Percentiles rank a stretch among this genome's conserved stretches.
Conservation (phyloP, 2,329 filamentous ascomycete species). For the Volutella citrinella region DNA sequence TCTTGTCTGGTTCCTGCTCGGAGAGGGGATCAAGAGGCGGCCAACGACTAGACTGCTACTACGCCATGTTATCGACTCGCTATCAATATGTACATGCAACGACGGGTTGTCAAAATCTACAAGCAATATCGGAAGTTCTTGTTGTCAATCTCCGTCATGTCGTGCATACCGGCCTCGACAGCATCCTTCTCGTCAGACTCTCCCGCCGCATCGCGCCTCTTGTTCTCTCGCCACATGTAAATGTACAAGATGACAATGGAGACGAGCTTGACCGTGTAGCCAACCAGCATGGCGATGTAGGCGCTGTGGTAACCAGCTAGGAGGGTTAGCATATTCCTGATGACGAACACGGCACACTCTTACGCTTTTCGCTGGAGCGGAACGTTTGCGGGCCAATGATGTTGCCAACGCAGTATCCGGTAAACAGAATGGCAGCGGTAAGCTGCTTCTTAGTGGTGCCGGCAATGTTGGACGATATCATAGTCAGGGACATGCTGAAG, state of each 20-base stretch:
- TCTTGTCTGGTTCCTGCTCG: too few relatives aligned
- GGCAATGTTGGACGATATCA: constrained; percentile 12
- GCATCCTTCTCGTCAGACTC: constrained; percentile 2
- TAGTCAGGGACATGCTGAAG: constrained; percentile 10
- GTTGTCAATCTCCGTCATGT: constrained; percentile 4
- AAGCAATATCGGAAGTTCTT: constrained; percentile 5
- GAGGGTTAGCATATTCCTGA: too few relatives aligned
- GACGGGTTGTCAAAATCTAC: too few relatives aligned
- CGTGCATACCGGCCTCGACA: constrained; percentile 7
- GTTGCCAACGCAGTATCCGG: too few relatives aligned
- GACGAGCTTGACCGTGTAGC: constrained; percentile 1
- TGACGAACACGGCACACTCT: too few relatives aligned
- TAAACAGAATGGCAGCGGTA: constrained; percentile 7
- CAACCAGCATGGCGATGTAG: constrained; percentile 5
- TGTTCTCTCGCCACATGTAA: constrained; percentile 7
- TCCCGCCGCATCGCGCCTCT: constrained; percentile 2
- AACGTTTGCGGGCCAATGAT: too few relatives aligned
- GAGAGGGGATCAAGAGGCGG: too few relatives aligned
- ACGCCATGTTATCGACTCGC: too few relatives aligned
- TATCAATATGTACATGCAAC: too few relatives aligned
- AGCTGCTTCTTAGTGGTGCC: constrained; percentile 14
- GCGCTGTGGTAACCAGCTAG: too few relatives aligned
- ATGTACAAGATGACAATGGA: constrained; percentile 4
- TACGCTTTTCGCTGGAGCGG: constrained; percentile 1
- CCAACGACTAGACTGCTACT: too few relatives aligned